Percentiles rank a stretch among this genome's conserved stretches.
These are phyloP conservation scores for Phaffomyces thermotolerans DNA, from an alignment of 805 yeast species.

Conservation along the genomic window DNA sequence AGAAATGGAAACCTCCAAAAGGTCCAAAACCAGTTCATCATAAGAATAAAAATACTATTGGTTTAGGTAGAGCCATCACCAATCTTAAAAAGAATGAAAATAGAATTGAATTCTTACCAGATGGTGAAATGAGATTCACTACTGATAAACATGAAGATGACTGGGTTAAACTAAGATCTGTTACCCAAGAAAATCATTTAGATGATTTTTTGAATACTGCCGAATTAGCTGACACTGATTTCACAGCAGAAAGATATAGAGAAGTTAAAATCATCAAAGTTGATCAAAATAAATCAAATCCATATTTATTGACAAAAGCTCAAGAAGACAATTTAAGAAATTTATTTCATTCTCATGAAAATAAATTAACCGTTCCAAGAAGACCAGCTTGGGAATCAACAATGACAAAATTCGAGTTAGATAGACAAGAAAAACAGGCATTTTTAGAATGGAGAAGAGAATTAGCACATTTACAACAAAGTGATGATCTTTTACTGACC, in stretches of 20 bases:
- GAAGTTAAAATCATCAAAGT: conserved; percentile 80
- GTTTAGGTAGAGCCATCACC: conserved; percentile 77
- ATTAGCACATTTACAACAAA: conserved; percentile 78
- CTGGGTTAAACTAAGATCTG: conserved; percentile 88
- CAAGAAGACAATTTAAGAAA: conserved; percentile 55
- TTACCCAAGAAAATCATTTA: conserved; percentile 87
- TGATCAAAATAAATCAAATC: conserved; percentile 43
- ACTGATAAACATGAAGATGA: conserved; percentile 76
- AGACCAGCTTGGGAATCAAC: conserved; percentile 79
- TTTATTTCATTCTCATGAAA: conserved; percentile 61
- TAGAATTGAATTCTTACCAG: conserved; percentile 64
- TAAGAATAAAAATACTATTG: conserved; percentile 76
- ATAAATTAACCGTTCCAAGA: conserved; percentile 79
- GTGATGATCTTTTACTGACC: conserved; percentile 77
- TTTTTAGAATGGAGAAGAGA: conserved; percentile 93
- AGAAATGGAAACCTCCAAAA: conserved; percentile 82
- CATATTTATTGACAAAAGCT: conserved; percentile 55
- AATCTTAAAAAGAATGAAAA: conserved; percentile 67
- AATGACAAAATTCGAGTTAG: conserved; percentile 70
- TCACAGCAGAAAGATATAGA: conserved; percentile 81
- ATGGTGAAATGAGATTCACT: conserved; percentile 84
- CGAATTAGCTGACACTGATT: conserved; percentile 91
- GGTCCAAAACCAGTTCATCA: conserved; percentile 89
- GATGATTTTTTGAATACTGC: conserved; percentile 96
- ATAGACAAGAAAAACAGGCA: conserved; percentile 81